Evolutionary conservation across 129 eudicot genomes (phyloP), one percentile per base, ranked within the genome.

Genomic region (Mikania micrantha): DNA sequence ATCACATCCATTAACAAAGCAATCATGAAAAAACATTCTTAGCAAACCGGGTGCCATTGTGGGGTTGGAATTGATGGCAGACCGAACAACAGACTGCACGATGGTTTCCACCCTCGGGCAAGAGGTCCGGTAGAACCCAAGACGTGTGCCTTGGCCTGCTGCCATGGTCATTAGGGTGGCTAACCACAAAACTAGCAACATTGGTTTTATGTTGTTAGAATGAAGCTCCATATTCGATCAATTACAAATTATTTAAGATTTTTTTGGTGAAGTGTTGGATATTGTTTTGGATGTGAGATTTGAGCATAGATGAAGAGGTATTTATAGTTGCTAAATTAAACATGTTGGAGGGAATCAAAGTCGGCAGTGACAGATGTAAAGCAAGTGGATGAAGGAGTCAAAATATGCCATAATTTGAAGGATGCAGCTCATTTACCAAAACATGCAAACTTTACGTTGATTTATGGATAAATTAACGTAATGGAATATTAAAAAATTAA

Each of bases 1-100:
- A 38, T 91, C 97, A 10, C 97, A 91, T 10, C 97, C 97, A 7
- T 81, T 67, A 2, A 88, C 92, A 45, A 88, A 88, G 73, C 96
- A 88, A 36, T 85, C 96, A 44, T 88, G 96, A 65, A 88, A 88
- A 69, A 74, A 73, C 87, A 88, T 76, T 49, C 96, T 71, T 16
- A 88, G 84, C 67, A 88, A 39, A 1, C 85, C 96, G 0, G 96
- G 87, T 34, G 92, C 96, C 0, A 81, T 49, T 6, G 89, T 47
- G 0, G 78, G 82, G 73, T 85, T 72, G 1, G 85, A 34, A 3
- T 21, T 56, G 59, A 78, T 69, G 15, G 79, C 87, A 2, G 86
- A 54, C 50, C 61, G 83, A 19, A 88, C 86, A 0, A 81, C 70
- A 1, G 79, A 60, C 49, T 53, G 83, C 16, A 88, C 92, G 27